Conservation (phyloP, 805 yeast genomes). For the Candida railenensis region DNA sequence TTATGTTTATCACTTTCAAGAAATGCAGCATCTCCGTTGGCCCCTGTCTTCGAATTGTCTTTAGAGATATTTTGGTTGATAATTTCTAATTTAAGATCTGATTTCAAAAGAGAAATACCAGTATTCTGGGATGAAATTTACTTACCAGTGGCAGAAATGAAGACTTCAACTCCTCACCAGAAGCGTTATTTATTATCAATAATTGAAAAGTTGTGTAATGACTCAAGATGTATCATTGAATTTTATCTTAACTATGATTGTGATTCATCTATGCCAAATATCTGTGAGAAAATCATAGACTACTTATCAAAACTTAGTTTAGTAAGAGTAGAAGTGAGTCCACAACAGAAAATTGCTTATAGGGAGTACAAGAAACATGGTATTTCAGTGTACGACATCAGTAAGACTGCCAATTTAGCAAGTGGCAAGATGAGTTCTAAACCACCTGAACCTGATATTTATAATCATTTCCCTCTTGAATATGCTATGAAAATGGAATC, state of each 20-base stretch:
- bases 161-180: slow-evolving; percentile 88
- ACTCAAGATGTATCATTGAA: slow-evolving; percentile 89
- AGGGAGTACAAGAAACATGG: slow-evolving; percentile 46
- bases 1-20: slow-evolving; percentile 79
- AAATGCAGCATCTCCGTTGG: slow-evolving; percentile 88
- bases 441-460: slow-evolving; percentile 57
- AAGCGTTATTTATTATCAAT: slow-evolving; percentile 81
- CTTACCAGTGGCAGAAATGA: slow-evolving; percentile 90
- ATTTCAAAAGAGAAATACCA: slow-evolving; percentile 90
- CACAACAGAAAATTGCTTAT: slow-evolving; percentile 57
- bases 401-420: slow-evolving; percentile 73
- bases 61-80: slow-evolving; percentile 92
- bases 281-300: slow-evolving; percentile 81
- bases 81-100: slow-evolving; percentile 76
- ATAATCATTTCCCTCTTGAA: slow-evolving; percentile 64
- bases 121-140: slow-evolving; percentile 91
- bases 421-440: slow-evolving; percentile 60
- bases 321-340: slow-evolving; percentile 68
- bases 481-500: slow-evolving; percentile 83
- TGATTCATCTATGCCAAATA: slow-evolving; percentile 74
- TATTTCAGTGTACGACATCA: slow-evolving; percentile 70
- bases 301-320: slow-evolving; percentile 72
- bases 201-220: slow-evolving; percentile 79
- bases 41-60: slow-evolving; percentile 89
- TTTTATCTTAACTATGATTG: slow-evolving; percentile 95